phyloP scores from a whole-genome alignment of 805 yeast species.

The Dipodascopsis uninucleata region DNA sequence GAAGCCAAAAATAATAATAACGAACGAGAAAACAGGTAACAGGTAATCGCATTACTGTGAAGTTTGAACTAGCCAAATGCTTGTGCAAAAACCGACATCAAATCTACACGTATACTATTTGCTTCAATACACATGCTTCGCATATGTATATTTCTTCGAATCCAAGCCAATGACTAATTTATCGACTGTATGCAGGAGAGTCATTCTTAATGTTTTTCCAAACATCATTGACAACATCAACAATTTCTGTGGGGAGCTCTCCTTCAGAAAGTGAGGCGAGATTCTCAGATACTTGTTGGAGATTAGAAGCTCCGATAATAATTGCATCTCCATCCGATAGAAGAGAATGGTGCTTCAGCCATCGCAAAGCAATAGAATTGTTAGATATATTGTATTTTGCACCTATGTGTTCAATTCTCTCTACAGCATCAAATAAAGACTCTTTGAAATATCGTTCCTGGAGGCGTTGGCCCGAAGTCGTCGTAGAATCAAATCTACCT shows the following conservation, averaged over 20 bases:
- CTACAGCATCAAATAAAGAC: conserved; percentile 18
- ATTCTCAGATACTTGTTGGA: conserved; percentile 17
- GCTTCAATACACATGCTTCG: too few species aligned
- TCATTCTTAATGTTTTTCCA: conserved; percentile 31
- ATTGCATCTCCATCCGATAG: conserved; percentile 21
- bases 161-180: too few species aligned
- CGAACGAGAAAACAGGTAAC: too few species aligned
- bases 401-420: conserved; percentile 5
- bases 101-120: too few species aligned
- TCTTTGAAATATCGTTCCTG: conserved; percentile 24
- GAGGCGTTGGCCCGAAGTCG: conserved; percentile 11
- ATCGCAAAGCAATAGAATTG: conserved; percentile 10
- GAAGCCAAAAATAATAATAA: too few species aligned
- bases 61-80: too few species aligned
- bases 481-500: conserved; percentile 14
- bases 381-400: conserved; percentile 11
- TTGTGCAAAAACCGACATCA: too few species aligned
- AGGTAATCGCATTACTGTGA: too few species aligned
- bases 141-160: too few species aligned
- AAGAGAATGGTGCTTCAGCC: conserved; percentile 9
- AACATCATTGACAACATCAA: conserved; percentile 28
- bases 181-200: conserved; percentile 26
- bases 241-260: conserved; percentile 29
- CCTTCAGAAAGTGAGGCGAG: conserved; percentile 30
- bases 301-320: conserved; percentile 21